Evolutionary conservation across 805 yeast species (phyloP).

Genomic region (Candida krabiensis): DNA sequence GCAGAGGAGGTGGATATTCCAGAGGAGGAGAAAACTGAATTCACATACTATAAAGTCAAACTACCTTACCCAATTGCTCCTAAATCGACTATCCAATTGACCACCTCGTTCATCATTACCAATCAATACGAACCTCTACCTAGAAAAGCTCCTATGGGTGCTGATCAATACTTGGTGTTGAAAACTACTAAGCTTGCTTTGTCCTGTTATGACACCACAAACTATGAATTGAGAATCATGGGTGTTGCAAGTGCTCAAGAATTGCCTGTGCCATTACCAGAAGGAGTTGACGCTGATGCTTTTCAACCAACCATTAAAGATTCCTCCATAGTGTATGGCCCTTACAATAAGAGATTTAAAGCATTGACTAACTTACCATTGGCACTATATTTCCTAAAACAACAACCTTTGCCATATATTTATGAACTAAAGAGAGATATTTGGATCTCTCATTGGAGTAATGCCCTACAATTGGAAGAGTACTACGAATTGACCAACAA

Average conservation of each 20-base stretch:
- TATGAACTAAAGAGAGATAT: conserved; percentile 64
- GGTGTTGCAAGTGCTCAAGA: conserved; percentile 20
- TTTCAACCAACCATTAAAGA: conserved; percentile 31
- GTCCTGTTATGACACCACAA: conserved; percentile 60
- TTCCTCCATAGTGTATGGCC: conserved; percentile 53
- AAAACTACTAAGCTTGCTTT: conserved; percentile 52
- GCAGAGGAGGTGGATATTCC: conserved; percentile 14
- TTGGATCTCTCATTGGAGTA: conserved; percentile 89
- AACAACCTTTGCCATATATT: conserved; percentile 63
- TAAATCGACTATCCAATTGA: conserved; percentile 49
- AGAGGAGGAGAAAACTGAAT: conserved; percentile 15
- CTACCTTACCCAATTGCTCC: conserved; percentile 72
- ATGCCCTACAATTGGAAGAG: conserved; percentile 75
- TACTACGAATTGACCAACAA: conserved; percentile 75
- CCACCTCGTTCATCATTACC: conserved; percentile 49
- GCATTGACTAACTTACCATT: conserved; percentile 51
- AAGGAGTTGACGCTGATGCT: conserved; percentile 32
- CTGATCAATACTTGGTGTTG: conserved; percentile 58
- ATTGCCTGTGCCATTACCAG: conserved; percentile 10
- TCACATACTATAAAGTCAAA: conserved; percentile 45
- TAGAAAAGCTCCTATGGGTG: conserved; percentile 54
- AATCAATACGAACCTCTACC: conserved; percentile 63
- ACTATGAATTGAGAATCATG: conserved; percentile 14
- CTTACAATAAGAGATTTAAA: conserved; percentile 39
- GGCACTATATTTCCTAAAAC: conserved; percentile 61